A percentile compares a stretch with the other conserved stretches of the same genome.
These are phyloP conservation scores for Wallacemonas rigidus DNA, from an alignment of 208 protist genomes.

Conservation along the genomic window DNA sequence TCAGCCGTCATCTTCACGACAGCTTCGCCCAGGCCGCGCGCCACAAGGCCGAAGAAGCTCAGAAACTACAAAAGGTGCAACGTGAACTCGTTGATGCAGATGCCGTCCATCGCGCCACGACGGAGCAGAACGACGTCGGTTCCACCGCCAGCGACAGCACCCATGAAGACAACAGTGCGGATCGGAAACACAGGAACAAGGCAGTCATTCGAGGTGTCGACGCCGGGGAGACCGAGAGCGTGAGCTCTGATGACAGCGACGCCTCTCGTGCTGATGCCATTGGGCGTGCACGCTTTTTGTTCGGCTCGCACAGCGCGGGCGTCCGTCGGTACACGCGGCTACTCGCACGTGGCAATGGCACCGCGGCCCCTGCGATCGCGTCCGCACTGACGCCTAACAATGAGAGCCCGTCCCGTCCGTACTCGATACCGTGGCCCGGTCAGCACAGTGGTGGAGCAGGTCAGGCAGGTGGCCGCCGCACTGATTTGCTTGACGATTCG, in stretches of 20 bases:
- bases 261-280: not conserved
- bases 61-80: not conserved
- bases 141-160: not conserved
- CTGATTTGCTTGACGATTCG: conserved; percentile 47
- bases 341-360: not conserved
- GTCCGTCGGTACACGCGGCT: conserved; percentile 6
- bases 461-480: too few relatives aligned
- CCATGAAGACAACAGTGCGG: not conserved
- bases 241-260: not conserved
- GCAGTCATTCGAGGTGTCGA: not conserved
- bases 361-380: not conserved
- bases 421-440: not conserved
- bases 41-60: conserved; percentile 7
- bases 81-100: not conserved
- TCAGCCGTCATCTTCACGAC: conserved; percentile 32
- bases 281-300: not conserved
- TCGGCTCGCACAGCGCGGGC: not conserved
- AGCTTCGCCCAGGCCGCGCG: conserved; percentile 13
- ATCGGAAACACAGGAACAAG: not conserved
- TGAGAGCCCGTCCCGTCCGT: not conserved
- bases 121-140: conserved; percentile 7
- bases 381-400: too few relatives aligned
- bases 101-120: not conserved
- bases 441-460: too few relatives aligned
- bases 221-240: not conserved